Conservation (phyloP, 2,329 filamentous ascomycete genomes). For the Akanthomyces muscarius region DNA sequence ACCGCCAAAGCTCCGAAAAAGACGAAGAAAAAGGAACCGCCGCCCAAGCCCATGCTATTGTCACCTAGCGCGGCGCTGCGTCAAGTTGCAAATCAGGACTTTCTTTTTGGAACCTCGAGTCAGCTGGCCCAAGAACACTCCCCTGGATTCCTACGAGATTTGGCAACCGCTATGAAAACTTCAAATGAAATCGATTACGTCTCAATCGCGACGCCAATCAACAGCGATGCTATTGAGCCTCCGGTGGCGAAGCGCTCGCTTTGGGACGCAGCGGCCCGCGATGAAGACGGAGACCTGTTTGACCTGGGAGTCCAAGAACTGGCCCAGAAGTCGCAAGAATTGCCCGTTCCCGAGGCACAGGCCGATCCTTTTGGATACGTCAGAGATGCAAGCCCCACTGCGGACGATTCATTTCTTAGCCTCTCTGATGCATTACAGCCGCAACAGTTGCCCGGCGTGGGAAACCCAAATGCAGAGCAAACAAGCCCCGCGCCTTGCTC, state of each 20-base stretch:
- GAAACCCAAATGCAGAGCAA: not conserved
- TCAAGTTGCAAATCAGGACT: conserved; percentile 65
- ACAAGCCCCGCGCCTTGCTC: not conserved
- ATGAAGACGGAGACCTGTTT: conserved; percentile 60
- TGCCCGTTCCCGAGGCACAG: conserved; percentile 24
- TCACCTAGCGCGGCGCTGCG: conserved; percentile 66
- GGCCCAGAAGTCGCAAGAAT: conserved; percentile 37
- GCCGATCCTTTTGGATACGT: conserved; percentile 40
- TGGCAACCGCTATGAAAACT: conserved; percentile 57
- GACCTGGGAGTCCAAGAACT: conserved; percentile 61
- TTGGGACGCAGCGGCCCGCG: conserved; percentile 69
- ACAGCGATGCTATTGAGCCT: conserved; percentile 36
- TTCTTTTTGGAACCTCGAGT: conserved; percentile 82
- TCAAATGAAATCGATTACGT: conserved; percentile 47
- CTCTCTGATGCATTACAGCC: conserved; percentile 25
- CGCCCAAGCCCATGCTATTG: conserved; percentile 51
- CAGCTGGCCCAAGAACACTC: conserved; percentile 73
- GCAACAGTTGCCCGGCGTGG: not conserved
- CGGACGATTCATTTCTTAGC: conserved; percentile 23
- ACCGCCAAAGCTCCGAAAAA: conserved; percentile 32
- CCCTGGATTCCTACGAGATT: conserved; percentile 58
- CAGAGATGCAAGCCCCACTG: conserved; percentile 18
- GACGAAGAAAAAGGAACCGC: conserved; percentile 37
- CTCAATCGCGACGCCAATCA: conserved; percentile 36
- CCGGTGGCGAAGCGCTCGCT: conserved; percentile 41